Conservation (phyloP, 1,284 basidiomycete genomes). For the Pseudozyma sp. region DNA sequence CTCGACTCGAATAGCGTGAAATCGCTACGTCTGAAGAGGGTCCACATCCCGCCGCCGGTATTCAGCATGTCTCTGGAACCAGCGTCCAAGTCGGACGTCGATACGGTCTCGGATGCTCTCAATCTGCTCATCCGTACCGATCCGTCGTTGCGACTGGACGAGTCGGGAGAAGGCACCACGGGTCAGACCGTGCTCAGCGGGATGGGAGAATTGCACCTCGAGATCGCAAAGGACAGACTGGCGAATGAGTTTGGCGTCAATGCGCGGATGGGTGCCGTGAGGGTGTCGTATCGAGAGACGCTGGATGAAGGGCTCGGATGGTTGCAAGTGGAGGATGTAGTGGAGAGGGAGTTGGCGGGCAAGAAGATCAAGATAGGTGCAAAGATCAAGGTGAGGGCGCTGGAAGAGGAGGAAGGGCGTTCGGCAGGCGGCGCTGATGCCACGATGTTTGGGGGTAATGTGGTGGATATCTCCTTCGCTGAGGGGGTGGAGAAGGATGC, state of each 20-base stretch:
- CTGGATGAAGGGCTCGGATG: conserved; percentile 69
- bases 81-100: conserved; percentile 73
- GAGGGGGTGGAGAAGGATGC: not conserved
- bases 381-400: conserved; percentile 33
- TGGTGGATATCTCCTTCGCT: conserved; percentile 42
- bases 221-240: conserved; percentile 84
- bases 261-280: conserved; percentile 81
- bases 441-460: conserved; percentile 48
- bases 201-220: conserved; percentile 84
- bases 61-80: conserved; percentile 70
- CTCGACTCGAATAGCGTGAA: conserved; percentile 17
- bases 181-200: conserved; percentile 86
- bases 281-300: conserved; percentile 84
- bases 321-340: conserved; percentile 34
- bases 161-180: conserved; percentile 70
- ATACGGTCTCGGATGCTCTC: conserved; percentile 80
- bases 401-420: conserved; percentile 38
- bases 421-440: conserved; percentile 17
- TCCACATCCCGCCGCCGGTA: conserved; percentile 83
- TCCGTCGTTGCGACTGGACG: conserved; percentile 78
- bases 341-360: conserved; percentile 61
- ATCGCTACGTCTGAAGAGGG: conserved; percentile 74
- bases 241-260: conserved; percentile 82
- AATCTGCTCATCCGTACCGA: conserved; percentile 83
- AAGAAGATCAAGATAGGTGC: conserved; percentile 54